These are phyloP conservation scores for Penicillium hesseltinei DNA, from an alignment of 2,329 filamentous ascomycete genomes.

Conservation along the genomic window DNA sequence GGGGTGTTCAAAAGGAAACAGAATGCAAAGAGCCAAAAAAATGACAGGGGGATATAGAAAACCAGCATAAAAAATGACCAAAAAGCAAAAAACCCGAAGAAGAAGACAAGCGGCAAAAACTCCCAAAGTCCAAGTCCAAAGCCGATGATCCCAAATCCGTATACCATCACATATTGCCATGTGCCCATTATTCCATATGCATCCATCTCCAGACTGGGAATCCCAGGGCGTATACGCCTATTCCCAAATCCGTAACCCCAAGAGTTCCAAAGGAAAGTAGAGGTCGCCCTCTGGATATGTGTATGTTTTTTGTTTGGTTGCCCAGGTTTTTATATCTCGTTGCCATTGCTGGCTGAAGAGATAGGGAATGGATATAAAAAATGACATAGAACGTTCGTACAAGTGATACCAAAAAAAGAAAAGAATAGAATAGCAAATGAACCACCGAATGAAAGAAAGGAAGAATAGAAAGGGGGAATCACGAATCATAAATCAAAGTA, in stretches of 20 bases:
- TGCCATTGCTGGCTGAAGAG: not conserved
- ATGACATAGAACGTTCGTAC: not conserved
- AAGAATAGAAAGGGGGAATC: slow-evolving; percentile 4
- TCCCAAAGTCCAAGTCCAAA: slow-evolving; percentile 8
- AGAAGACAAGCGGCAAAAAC: slow-evolving; percentile 2
- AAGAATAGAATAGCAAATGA: not conserved
- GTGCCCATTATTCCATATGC: slow-evolving; percentile 10
- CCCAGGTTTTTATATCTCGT: slow-evolving; percentile 1
- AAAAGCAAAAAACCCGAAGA: slow-evolving; percentile 6
- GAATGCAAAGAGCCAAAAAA: slow-evolving; percentile 12
- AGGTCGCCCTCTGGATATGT: slow-evolving; percentile 27
- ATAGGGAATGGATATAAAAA: not conserved
- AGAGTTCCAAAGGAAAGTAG: slow-evolving; percentile 18
- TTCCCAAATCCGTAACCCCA: slow-evolving; percentile 8
- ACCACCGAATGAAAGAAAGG: slow-evolving; percentile 2
- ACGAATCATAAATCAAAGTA: slow-evolving; percentile 7
- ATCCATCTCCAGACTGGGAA: slow-evolving; percentile 5
- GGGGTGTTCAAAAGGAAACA: slow-evolving; percentile 14
- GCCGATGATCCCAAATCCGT: slow-evolving; percentile 7
- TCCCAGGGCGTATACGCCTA: slow-evolving; percentile 9
- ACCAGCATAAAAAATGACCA: slow-evolving; percentile 11
- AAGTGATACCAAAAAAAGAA: not conserved
- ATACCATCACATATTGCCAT: slow-evolving; percentile 10
- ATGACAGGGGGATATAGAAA: slow-evolving; percentile 18
- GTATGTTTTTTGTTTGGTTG: slow-evolving; percentile 16